These are phyloP conservation scores for Cystobasidiaceae sp. DNA, from an alignment of 1,284 basidiomycete species.

Conservation along the genomic window DNA sequence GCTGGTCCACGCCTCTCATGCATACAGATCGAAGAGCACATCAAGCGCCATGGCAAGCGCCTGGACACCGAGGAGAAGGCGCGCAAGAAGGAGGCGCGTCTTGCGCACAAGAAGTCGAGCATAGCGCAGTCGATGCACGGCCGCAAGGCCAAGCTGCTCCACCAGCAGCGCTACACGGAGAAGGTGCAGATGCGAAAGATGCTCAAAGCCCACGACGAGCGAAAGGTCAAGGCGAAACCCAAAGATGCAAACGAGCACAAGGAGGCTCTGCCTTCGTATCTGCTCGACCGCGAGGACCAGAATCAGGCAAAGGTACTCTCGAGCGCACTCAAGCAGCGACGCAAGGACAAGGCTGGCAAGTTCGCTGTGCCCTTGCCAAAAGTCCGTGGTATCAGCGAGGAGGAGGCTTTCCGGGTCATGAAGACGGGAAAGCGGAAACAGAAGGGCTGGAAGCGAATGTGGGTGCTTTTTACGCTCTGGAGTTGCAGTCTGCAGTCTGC, in stretches of 20 bases:
- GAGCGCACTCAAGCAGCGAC: conserved; percentile 96
- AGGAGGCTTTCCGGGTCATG: conserved; percentile 99
- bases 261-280: conserved; percentile 86
- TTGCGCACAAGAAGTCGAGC: conserved; percentile 79
- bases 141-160: conserved; percentile 94
- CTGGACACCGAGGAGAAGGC: conserved; percentile 51
- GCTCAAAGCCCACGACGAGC: conserved; percentile 96
- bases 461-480: too few relatives aligned
- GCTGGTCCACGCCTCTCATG: background rate
- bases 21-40: conserved; percentile 27
- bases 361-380: conserved; percentile 95
- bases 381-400: conserved; percentile 96
- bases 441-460: conserved; percentile 99
- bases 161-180: conserved; percentile 91
- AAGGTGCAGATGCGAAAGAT: conserved; percentile 99
- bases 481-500: conserved; percentile 94
- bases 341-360: conserved; percentile 98
- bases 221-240: conserved; percentile 77
- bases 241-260: conserved; percentile 47
- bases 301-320: conserved; percentile 96
- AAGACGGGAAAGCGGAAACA: conserved; percentile 95
- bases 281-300: conserved; percentile 94
- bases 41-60: conserved; percentile 53
- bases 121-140: conserved; percentile 91
- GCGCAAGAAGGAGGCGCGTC: conserved; percentile 88